Conservation (phyloP, 768 basidiomycete species). For the Candolleomyces eurysporus region DNA sequence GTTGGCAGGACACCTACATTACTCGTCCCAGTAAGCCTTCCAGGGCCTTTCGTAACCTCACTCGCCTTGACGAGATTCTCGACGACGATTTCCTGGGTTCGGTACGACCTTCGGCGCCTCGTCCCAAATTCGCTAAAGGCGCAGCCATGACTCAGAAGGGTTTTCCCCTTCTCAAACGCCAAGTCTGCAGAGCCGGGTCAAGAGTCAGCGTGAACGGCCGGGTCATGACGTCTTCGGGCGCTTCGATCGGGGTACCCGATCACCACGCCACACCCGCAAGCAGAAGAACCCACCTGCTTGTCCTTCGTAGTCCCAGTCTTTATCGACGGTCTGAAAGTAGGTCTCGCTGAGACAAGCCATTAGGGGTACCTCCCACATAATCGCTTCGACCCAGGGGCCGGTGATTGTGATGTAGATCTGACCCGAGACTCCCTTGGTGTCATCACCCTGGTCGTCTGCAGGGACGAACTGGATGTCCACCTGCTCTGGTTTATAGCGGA, state of each 20-base stretch:
- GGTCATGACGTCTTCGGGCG: background rate
- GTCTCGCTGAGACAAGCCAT: constrained; percentile 91
- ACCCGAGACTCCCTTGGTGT: constrained; percentile 51
- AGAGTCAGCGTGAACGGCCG: background rate
- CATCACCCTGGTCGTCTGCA: constrained; percentile 15
- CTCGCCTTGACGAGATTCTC: constrained; percentile 64
- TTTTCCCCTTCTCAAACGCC: constrained; percentile 70
- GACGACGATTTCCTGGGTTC: constrained; percentile 77
- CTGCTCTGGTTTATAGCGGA: constrained; percentile 74
- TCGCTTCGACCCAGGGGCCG: constrained; percentile 80
- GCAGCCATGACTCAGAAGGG: constrained; percentile 63
- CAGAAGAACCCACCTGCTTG: constrained; percentile 62
- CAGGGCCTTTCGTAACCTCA: constrained; percentile 43
- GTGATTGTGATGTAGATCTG: constrained; percentile 66
- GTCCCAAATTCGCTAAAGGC: constrained; percentile 87
- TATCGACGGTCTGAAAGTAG: constrained; percentile 74
- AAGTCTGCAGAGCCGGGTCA: constrained; percentile 50
- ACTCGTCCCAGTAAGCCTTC: constrained; percentile 78
- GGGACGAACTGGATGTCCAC: constrained; percentile 67
- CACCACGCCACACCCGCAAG: too few species aligned
- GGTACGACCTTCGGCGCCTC: constrained; percentile 70
- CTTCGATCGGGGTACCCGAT: background rate
- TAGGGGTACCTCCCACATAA: constrained; percentile 94
- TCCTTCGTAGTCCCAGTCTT: constrained; percentile 83
- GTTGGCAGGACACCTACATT: constrained; percentile 55